Percentiles rank a stretch among this genome's conserved stretches.
Conservation (phyloP, 805 yeast species). For the Suhomyces sp. region DNA sequence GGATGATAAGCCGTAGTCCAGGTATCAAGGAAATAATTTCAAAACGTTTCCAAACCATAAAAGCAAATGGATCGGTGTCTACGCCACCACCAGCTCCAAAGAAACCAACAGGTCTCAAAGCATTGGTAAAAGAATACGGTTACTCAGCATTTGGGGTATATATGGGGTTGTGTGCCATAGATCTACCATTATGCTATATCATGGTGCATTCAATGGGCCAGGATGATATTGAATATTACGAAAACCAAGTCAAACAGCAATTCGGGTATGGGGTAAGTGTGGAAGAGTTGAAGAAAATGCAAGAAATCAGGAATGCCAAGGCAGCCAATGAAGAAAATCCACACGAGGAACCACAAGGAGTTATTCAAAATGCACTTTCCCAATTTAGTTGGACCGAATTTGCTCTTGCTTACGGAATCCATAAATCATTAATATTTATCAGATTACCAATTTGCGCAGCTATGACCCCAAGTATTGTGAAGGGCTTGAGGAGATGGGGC, state of each 20-base stretch:
- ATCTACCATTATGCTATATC: slow-evolving; percentile 78
- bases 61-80: background rate
- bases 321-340: slow-evolving; percentile 18
- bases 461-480: slow-evolving; percentile 78
- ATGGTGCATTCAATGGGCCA: slow-evolving; percentile 86
- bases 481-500: slow-evolving; percentile 67
- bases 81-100: slow-evolving; percentile 10
- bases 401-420: slow-evolving; percentile 88
- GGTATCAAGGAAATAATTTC: slow-evolving; percentile 3
- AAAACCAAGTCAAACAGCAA: slow-evolving; percentile 54
- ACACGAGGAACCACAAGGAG: slow-evolving; percentile 6
- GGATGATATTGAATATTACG: slow-evolving; percentile 68
- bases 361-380: slow-evolving; percentile 16
- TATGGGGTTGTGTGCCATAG: slow-evolving; percentile 66
- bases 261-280: slow-evolving; percentile 61
- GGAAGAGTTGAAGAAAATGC: slow-evolving; percentile 38
- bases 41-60: slow-evolving; percentile 19
- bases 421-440: slow-evolving; percentile 79
- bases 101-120: slow-evolving; percentile 52
- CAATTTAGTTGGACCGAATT: slow-evolving; percentile 72
- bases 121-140: slow-evolving; percentile 80
- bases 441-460: slow-evolving; percentile 91
- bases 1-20: background rate
- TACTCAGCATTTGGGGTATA: slow-evolving; percentile 88
- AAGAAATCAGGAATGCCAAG: slow-evolving; percentile 31